Evolutionary conservation across 768 basidiomycete genomes (phyloP), one percentile per base, ranked within the genome.

Genomic region (Lactarius evosmus): DNA sequence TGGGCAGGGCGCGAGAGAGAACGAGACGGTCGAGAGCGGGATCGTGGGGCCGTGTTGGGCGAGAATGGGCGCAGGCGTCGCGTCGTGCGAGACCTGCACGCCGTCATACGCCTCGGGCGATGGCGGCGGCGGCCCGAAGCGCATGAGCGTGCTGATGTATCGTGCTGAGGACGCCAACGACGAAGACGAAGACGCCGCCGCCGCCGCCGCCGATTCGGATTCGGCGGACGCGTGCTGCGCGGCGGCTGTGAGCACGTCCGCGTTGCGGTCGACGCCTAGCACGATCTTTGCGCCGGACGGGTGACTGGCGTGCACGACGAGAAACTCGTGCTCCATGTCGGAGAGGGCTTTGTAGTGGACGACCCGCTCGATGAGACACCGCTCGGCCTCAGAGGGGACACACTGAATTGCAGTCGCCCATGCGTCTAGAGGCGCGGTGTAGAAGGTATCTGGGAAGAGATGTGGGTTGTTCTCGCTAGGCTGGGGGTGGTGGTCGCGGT

Each of bases 281-380:
- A 67, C 58, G 53, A 67, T 38, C 29, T 54, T 53, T n/a, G 62
- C 32, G 27, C 66, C 66, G n/a, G 59, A 64, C 2, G 66, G 62
- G 29, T 62, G 59, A 2, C 22, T 22, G 7, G 54, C 62, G 44
- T 63, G 30, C 17, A 69, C 44, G 53, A 69, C 16, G 49, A 69
- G 68, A 34, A 61, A 64, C 46, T 69, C 68, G 62, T 69, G 68
- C 25, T 69, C 68, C 68, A 69, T 69, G 40, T 61, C 62, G 12
- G 51, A 44, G 38, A 54, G 40, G 17, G 62, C 60, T 41, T 69
- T 69, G 58, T 64, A 60, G 49, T 69, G 68, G 14, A 64, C 66
- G 62, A 67, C 59, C 27, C 52, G 51, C 14, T 69, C 59, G 33
- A 69, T 30, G 33, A 49, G 29, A 49, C 61, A 69, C 40, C 33